Conservation (phyloP, 148 eudicot species). For the Salicornia ramosissima region DNA sequence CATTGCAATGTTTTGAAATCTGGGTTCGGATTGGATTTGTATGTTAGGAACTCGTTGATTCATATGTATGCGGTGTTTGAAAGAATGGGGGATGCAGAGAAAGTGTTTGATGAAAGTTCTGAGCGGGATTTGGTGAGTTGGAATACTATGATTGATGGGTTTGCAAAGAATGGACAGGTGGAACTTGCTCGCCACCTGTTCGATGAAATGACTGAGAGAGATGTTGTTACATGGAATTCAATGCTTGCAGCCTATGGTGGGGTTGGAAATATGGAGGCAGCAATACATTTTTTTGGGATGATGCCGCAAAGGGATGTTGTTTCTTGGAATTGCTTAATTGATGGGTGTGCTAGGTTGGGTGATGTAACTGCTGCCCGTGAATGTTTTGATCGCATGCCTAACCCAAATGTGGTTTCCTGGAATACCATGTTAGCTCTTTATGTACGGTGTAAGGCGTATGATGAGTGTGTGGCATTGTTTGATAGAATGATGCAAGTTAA, state of each 20-base stretch:
- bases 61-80: constrained; percentile 14
- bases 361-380: constrained; percentile 40
- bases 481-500: constrained; percentile 39
- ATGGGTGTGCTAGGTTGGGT: constrained; percentile 50
- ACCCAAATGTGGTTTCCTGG: constrained; percentile 47
- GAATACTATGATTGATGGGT: constrained; percentile 46
- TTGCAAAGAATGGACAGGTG: constrained; percentile 32
- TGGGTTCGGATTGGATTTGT: constrained; percentile 53
- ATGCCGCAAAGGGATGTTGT: constrained; percentile 15
- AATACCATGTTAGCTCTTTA: constrained; percentile 46
- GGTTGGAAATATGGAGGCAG: constrained; percentile 22
- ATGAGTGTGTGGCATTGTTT: constrained; percentile 41
- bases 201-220: constrained; percentile 54
- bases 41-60: constrained; percentile 30
- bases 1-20: constrained; percentile 20
- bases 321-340: constrained; percentile 54
- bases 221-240: constrained; percentile 65
- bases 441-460: constrained; percentile 39
- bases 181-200: constrained; percentile 42
- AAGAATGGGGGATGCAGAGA: constrained; percentile 2
- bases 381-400: constrained; percentile 47
- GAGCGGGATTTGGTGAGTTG: constrained; percentile 18
- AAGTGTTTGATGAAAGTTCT: constrained; percentile 16
- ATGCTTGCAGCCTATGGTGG: constrained; percentile 41
- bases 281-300: constrained; percentile 20